Conservation (phyloP, 202 grass and related monocot species). For the Setaria viridis region DNA sequence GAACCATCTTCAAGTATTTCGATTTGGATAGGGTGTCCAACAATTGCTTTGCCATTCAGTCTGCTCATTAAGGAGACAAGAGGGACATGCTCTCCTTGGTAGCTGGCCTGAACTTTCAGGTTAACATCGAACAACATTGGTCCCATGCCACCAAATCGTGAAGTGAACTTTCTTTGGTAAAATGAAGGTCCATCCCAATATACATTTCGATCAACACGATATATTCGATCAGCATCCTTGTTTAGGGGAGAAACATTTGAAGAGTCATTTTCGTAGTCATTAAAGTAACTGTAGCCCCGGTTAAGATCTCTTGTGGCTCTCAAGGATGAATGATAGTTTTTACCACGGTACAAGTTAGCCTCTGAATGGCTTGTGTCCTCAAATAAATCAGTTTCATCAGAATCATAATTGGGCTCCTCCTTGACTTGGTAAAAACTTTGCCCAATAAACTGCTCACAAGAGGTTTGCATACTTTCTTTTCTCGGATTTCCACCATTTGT, state of each 20-base stretch:
- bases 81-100: constrained; percentile 97
- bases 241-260: constrained; percentile 44
- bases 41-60: constrained; percentile 97
- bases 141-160: constrained; percentile 52
- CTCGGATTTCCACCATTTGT: constrained; percentile 51
- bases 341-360: constrained; percentile 59
- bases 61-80: constrained; percentile 98
- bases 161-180: constrained; percentile 55
- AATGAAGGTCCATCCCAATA: constrained; percentile 56
- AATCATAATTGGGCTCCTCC: constrained; percentile 67
- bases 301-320: constrained; percentile 68
- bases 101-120: constrained; percentile 91
- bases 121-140: constrained; percentile 79
- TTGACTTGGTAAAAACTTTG: constrained; percentile 67
- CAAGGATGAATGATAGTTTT: constrained; percentile 53
- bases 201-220: constrained; percentile 43
- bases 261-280: constrained; percentile 56
- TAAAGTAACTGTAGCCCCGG: constrained; percentile 52
- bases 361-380: constrained; percentile 50
- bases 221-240: constrained; percentile 47
- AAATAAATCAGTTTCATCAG: constrained; percentile 66
- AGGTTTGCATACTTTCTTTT: constrained; percentile 47
- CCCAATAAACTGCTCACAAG: constrained; percentile 46
- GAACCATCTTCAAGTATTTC: constrained; percentile 89
- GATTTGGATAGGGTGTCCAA: constrained; percentile 96